Evolutionary conservation across 306 rosid genomes (phyloP), one percentile per base, ranked within the genome.

Genomic region (Nissolia schottii): DNA sequence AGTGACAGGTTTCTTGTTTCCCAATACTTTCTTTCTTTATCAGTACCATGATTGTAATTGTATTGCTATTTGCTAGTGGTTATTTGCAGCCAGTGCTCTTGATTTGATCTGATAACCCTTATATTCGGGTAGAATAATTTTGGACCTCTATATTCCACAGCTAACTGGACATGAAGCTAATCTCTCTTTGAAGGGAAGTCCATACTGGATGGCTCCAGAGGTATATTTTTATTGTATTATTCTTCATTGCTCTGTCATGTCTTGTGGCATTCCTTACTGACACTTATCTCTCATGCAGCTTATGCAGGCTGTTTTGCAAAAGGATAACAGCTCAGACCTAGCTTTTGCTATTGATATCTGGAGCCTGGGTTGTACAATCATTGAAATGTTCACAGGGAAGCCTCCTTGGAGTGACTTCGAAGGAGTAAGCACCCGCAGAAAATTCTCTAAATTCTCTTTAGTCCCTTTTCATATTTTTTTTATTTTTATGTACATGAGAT

Each of bases 161-260:
- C 88, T 93, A 49, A 84, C 85, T 48, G 96, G 96, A 56, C 82
- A 75, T 40, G 90, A 62, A 37, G 87, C 86, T 6, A 80, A 80
- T 75, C 98, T 92, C 68, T 92, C 98, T 70, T 35, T 92, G 53
- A 92, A 70, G 81, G 98, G 98, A 81, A 92, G 98, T 78, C 98
- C 98, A 45, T 87, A 90, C 81, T 92, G 96, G 98, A 90, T 92
- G 98, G 98, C 98, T 75, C 96, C 96, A 46, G 98, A 92, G 98
- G 98, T 92, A 84, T 45, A 1, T 45, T 59, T 55, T 43, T 64
- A 70, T 59, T 55, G 37, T 64, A 70, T 77, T 50, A 60, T 60
- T 70, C 43, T 37, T 63, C 67, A 45, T 32, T 25, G 55, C 54
- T 56, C 4, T 14, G 41, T 67, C 6, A 12, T 64, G 56, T 48